Conservation (phyloP, 73 alveolate genomes). For the Tetrahymena malaccensis region DNA sequence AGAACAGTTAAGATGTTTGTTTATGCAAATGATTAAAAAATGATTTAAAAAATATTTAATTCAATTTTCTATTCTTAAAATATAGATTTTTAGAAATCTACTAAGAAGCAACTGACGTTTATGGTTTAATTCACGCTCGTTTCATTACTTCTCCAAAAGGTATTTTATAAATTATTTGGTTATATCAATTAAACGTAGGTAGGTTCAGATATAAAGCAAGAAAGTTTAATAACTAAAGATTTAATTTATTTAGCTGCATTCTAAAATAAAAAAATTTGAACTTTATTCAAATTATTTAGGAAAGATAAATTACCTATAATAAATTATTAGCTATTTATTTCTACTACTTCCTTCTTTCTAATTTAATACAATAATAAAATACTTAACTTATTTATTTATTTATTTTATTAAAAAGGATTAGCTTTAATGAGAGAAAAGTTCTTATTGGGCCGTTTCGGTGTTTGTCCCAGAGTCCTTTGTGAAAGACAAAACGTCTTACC, state of each 20-base stretch:
- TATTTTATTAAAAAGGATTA: slow-evolving; percentile 48
- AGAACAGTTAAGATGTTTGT: background rate
- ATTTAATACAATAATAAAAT: background rate
- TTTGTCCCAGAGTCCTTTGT: slow-evolving; percentile 94
- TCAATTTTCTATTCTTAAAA: background rate
- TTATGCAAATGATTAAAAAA: background rate
- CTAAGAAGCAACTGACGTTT: slow-evolving; percentile 85
- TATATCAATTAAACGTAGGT: background rate
- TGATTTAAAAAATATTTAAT: background rate
- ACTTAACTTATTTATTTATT: background rate
- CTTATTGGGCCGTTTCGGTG: slow-evolving; percentile 86
- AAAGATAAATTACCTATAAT: background rate
- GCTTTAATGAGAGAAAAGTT: slow-evolving; percentile 91
- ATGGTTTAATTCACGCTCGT: slow-evolving; percentile 92
- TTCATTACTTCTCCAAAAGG: slow-evolving; percentile 88
- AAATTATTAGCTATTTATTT: background rate
- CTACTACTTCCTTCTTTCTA: background rate
- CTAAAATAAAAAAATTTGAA: background rate
- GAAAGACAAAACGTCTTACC: slow-evolving; percentile 89
- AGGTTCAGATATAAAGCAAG: background rate
- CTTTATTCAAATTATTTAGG: background rate
- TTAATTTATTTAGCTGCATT: background rate
- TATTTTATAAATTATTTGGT: background rate
- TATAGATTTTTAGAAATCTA: slow-evolving; percentile 56
- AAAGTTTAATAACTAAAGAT: background rate